phyloP scores from a whole-genome alignment of 1,284 basidiomycete genomes.

The Pascua sp. region DNA sequence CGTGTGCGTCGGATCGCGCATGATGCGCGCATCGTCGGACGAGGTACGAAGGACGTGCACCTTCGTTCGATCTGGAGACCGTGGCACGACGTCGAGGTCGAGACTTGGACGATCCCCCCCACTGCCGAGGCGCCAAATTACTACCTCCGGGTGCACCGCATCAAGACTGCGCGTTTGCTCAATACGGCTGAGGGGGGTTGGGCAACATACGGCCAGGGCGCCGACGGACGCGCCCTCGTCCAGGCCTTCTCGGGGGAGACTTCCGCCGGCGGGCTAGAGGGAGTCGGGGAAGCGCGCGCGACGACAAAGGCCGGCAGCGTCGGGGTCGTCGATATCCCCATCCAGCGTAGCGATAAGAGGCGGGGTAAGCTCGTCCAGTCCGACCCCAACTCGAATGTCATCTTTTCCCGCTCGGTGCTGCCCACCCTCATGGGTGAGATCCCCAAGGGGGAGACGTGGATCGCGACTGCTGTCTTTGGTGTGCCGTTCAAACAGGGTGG shows the following conservation, averaged over 20 bases:
- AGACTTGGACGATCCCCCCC: slow-evolving; percentile 71
- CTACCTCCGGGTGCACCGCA: slow-evolving; percentile 66
- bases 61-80: slow-evolving; percentile 68
- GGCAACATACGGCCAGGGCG: slow-evolving; percentile 66
- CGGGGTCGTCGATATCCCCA: slow-evolving; percentile 56
- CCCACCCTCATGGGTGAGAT: slow-evolving; percentile 61
- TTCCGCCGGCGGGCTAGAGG: slow-evolving; percentile 37
- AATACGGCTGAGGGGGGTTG: slow-evolving; percentile 66
- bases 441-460: slow-evolving; percentile 54
- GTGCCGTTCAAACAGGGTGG: slow-evolving; percentile 49
- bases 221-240: slow-evolving; percentile 59
- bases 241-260: slow-evolving; percentile 42
- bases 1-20: slow-evolving; percentile 62
- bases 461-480: slow-evolving; percentile 68
- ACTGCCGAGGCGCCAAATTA: slow-evolving; percentile 58
- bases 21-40: slow-evolving; percentile 60
- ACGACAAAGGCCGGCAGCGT: slow-evolving; percentile 61
- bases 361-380: slow-evolving; percentile 59
- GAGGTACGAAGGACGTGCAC: slow-evolving; percentile 52
- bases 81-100: slow-evolving; percentile 66
- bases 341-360: not conserved
- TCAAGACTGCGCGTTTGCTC: slow-evolving; percentile 56
- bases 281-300: slow-evolving; percentile 53
- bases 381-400: slow-evolving; percentile 69
- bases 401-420: slow-evolving; percentile 64